Base-by-base conservation (phyloP, 2,329 filamentous ascomycete genomes). In the Venturia aucupariae region DNA sequence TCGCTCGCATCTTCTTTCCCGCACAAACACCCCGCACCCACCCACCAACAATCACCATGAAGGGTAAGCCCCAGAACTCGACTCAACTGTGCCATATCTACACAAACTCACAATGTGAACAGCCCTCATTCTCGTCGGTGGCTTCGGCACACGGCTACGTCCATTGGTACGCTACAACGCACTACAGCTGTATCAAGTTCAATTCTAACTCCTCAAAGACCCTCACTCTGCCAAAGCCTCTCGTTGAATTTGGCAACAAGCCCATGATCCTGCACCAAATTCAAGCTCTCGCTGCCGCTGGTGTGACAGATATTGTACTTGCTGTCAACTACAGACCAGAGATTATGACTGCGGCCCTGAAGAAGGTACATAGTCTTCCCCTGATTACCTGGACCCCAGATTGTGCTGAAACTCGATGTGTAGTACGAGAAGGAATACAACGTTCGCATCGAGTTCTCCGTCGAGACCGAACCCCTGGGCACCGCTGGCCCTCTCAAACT, bases 261-360 rank as follows among this genome's bases (percentile, higher is more conserved):
- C 94, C 92, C 76, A 99, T 99, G 93, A 97, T 99, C 78, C 84
- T 95, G 74, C 93, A 97, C 80, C 93, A 99, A 80, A 90, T 99
- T 72, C 92, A 97, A 81, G 92, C 91, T 69, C 85, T 99, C 70
- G 93, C 94, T 70, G 89, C 87, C 66, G 93, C 92, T 66, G 93
- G 93, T 76, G 94, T 97, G 69, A 97, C 91, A 67, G 92, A 97
- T 80, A 96, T 99, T 73, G 93, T 99, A 64, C 86, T 99, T 65
- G 93, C 94, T 67, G 94, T 99, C 78, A 99, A 99, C 85, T 99
- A 99, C 83, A 87, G 93, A 70, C 93, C 93, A 51, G 94, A 99
- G 83, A 86, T 97, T 71, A 97, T 99, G 94, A 92, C 96, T 73
- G 88, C 90, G 72, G 89, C 92, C 68, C 81, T 99, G 70, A 89